These are phyloP conservation scores for Lentinus brumalis DNA, from an alignment of 768 basidiomycete genomes.

Conservation along the genomic window DNA sequence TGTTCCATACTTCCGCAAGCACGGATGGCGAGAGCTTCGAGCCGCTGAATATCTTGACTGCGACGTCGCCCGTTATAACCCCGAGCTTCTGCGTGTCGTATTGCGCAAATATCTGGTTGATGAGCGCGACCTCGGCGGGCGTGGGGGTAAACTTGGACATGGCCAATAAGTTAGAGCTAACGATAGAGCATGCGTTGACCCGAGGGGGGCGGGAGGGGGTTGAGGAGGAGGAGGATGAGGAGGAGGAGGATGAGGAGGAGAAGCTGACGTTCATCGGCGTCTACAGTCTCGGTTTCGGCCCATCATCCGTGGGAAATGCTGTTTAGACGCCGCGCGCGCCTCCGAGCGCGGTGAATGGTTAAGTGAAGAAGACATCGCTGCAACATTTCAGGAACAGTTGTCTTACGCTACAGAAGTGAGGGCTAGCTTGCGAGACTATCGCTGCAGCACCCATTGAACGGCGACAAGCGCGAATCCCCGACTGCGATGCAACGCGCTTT, in stretches of 20 bases:
- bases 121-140: slow-evolving; percentile 55
- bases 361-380: no score
- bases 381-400: no score
- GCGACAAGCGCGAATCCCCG: no score
- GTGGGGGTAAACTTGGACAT: slow-evolving; percentile 54
- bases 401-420: no score
- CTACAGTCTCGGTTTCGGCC: neutral
- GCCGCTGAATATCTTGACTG: slow-evolving; percentile 82
- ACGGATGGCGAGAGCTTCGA: slow-evolving; percentile 76
- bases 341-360: no score
- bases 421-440: no score
- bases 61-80: slow-evolving; percentile 87
- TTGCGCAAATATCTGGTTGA: slow-evolving; percentile 70
- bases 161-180: slow-evolving; percentile 12
- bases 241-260: slow-evolving; percentile 1
- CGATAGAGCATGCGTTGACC: slow-evolving; percentile 9
- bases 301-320: slow-evolving; percentile 9
- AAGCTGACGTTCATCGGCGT: slow-evolving; percentile 19
- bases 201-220: neutral
- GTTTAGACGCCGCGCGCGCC: no score
- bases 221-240: neutral
- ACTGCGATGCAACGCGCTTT: no score
- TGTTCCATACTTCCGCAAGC: slow-evolving; percentile 91
- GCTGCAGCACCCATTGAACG: no score
- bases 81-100: slow-evolving; percentile 81